Conservation (phyloP, 805 yeast species). For the Clavispora phyllophila region DNA sequence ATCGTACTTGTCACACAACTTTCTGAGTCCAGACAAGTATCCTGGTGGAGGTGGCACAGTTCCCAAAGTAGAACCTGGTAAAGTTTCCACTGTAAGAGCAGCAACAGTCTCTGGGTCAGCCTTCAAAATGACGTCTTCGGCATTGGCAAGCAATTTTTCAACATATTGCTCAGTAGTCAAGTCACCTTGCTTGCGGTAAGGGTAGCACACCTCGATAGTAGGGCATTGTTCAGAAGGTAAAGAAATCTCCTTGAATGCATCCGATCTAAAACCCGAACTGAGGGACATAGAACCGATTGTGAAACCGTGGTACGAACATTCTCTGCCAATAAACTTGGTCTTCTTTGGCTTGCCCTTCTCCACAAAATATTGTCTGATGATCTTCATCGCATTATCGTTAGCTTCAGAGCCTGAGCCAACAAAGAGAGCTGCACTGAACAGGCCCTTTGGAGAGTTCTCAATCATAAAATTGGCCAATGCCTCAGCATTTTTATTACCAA, state of each 20-base stretch:
- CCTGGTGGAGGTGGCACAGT: slow-evolving; percentile 24
- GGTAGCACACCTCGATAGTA: slow-evolving; percentile 20
- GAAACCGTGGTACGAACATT: slow-evolving; percentile 46
- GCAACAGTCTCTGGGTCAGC: slow-evolving; percentile 28
- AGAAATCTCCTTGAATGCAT: slow-evolving; percentile 19
- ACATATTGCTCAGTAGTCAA: slow-evolving; percentile 20
- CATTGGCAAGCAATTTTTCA: slow-evolving; percentile 16
- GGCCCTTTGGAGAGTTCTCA: slow-evolving; percentile 39
- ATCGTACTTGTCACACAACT: slow-evolving; percentile 46
- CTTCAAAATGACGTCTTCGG: slow-evolving; percentile 19
- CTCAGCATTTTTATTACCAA: slow-evolving; percentile 22
- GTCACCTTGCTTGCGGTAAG: slow-evolving; percentile 25
- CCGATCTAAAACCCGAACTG: slow-evolving; percentile 15
- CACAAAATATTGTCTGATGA: slow-evolving; percentile 24
- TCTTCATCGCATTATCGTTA: slow-evolving; percentile 25
- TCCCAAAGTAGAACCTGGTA: slow-evolving; percentile 26
- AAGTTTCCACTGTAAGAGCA: slow-evolving; percentile 22
- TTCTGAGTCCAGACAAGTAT: slow-evolving; percentile 28
- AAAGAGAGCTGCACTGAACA: slow-evolving; percentile 41
- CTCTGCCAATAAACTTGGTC: slow-evolving; percentile 38
- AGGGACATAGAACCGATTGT: slow-evolving; percentile 42
- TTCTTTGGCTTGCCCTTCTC: slow-evolving; percentile 41
- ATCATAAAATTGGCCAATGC: slow-evolving; percentile 22
- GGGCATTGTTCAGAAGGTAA: slow-evolving; percentile 15
- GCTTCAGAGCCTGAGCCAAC: slow-evolving; percentile 62